Percentiles rank a stretch among this genome's conserved stretches.
phyloP scores from a whole-genome alignment of 2,329 filamentous ascomycete genomes.

The Penicillium paneum region DNA sequence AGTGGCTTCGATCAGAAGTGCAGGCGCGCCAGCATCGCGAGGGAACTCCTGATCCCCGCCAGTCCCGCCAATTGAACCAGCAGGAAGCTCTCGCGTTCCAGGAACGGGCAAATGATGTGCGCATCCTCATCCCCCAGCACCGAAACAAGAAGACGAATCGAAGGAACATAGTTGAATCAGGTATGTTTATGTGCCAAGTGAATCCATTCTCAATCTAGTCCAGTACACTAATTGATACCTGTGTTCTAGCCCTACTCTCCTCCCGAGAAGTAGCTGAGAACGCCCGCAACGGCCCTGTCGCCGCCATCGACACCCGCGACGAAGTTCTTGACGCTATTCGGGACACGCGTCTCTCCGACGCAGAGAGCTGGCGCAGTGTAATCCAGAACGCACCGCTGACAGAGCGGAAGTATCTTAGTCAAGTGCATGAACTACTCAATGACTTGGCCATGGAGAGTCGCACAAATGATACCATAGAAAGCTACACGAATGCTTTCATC shows the following conservation, averaged over 20 bases:
- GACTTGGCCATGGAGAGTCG: conserved; percentile 55
- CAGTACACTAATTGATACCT: conserved; percentile 14
- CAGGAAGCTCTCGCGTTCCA: conserved; percentile 35
- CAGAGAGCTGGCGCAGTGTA: conserved; percentile 77
- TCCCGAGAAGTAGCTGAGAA: conserved; percentile 63
- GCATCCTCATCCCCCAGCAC: conserved; percentile 77
- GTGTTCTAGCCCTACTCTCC: conserved; percentile 47
- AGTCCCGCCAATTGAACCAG: conserved; percentile 41
- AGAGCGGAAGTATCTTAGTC: conserved; percentile 77
- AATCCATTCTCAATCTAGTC: not conserved
- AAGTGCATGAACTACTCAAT: conserved; percentile 73
- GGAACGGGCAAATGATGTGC: conserved; percentile 67
- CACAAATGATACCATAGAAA: conserved; percentile 48
- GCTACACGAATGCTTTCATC: conserved; percentile 71
- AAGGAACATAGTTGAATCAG: conserved; percentile 78
- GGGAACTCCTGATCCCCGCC: conserved; percentile 43
- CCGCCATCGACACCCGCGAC: conserved; percentile 84
- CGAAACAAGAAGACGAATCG: conserved; percentile 90
- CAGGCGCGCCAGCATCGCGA: conserved; percentile 70
- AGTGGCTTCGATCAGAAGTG: conserved; percentile 77
- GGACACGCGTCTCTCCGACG: conserved; percentile 70
- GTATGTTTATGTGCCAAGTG: conserved; percentile 50
- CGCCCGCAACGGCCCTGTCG: conserved; percentile 74
- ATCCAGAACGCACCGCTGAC: conserved; percentile 73
- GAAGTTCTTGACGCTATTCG: conserved; percentile 73